A percentile compares a stretch with the other conserved stretches of the same genome.
phyloP scores from a whole-genome alignment of 768 basidiomycete species.

The Rhodosporidiobolus sp. region DNA sequence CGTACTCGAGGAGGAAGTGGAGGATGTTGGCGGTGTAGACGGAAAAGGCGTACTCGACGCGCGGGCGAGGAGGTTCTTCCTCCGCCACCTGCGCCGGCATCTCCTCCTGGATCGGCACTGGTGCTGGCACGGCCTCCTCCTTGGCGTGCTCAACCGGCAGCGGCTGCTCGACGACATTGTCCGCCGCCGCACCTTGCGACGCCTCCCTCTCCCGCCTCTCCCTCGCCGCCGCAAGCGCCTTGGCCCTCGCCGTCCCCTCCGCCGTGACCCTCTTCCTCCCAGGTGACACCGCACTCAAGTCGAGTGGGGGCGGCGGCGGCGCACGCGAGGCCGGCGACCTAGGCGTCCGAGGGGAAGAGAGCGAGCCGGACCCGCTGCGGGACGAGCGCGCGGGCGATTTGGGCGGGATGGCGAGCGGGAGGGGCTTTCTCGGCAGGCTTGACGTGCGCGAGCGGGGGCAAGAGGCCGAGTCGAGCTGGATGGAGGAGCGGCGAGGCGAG shows the following conservation, averaged over 20 bases:
- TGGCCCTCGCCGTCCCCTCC: neutral
- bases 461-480: no score
- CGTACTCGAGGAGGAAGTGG: constrained; percentile 4
- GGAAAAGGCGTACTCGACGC: constrained; percentile 29
- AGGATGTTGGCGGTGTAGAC: neutral
- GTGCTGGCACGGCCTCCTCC: no score
- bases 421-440: neutral
- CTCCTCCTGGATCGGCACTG: no score
- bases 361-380: no score
- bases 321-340: neutral
- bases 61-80: neutral
- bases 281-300: neutral
- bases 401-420: neutral
- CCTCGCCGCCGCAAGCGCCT: constrained; percentile 14
- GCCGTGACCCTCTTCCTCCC: neutral
- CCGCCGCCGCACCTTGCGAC: neutral
- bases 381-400: neutral
- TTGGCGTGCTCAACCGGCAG: neutral
- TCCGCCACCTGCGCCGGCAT: neutral
- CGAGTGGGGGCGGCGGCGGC: neutral
- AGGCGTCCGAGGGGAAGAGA: no score
- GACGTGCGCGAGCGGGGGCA: no score
- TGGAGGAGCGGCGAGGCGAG: no score
- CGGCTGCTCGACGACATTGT: neutral
- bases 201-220: neutral